A percentile compares a stretch with the other conserved stretches of the same genome.
Evolutionary conservation across 345 rosid species (phyloP).

Genomic region (Gossypium thurberi): DNA sequence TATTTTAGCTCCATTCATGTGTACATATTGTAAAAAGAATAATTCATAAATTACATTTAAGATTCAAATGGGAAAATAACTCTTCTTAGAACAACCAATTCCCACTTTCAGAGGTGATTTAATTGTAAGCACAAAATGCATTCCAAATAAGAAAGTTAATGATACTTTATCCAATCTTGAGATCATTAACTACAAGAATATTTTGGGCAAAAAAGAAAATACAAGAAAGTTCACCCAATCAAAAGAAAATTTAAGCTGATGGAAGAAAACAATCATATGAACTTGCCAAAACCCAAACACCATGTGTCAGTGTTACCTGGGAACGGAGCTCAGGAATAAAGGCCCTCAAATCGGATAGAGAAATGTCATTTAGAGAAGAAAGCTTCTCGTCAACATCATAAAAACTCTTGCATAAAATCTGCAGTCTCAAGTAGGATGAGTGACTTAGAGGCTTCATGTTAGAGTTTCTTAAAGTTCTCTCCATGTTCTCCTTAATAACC

Average conservation of each 20-base stretch:
- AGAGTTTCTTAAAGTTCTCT: slow-evolving; percentile 65
- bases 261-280: background rate
- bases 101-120: background rate
- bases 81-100: background rate
- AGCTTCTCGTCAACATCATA: slow-evolving; percentile 87
- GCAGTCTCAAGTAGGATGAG: slow-evolving; percentile 82
- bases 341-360: slow-evolving; percentile 63
- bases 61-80: background rate
- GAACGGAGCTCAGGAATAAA: slow-evolving; percentile 78
- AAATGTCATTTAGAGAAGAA: slow-evolving; percentile 45
- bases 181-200: background rate
- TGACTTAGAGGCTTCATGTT: slow-evolving; percentile 91
- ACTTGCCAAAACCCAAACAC: background rate
- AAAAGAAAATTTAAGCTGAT: background rate
- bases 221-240: background rate
- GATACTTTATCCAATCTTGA: background rate
- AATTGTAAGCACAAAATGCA: background rate
- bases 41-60: background rate
- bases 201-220: background rate
- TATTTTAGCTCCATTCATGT: background rate
- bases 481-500: slow-evolving; percentile 86
- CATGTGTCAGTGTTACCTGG: slow-evolving; percentile 46
- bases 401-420: slow-evolving; percentile 72
- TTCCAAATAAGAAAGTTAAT: background rate
- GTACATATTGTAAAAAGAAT: background rate